These are phyloP conservation scores for Verticillium alfalfae DNA, from an alignment of 2,329 filamentous ascomycete species.

Conservation along the genomic window DNA sequence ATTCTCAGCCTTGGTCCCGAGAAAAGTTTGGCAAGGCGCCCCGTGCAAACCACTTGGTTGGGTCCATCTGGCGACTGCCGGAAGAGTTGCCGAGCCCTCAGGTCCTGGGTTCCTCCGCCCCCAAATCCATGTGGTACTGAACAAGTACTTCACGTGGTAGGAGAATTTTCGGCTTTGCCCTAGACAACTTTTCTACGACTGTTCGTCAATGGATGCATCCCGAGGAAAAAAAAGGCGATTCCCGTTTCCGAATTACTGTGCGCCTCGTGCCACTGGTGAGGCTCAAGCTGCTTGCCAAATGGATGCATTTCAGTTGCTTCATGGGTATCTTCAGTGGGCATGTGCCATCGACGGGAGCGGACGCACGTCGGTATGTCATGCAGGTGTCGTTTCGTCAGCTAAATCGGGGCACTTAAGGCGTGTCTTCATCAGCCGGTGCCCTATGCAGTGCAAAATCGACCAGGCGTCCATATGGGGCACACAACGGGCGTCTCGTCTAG, in stretches of 20 bases:
- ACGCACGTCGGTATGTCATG: conserved; percentile 10
- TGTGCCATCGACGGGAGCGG: conserved; percentile 3
- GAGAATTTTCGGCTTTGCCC: background rate
- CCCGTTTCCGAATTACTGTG: background rate
- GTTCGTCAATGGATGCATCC: too few species aligned
- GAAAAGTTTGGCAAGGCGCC: background rate
- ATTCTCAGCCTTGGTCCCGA: conserved; percentile 6
- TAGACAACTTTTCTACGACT: background rate
- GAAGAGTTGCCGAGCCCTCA: conserved; percentile 11
- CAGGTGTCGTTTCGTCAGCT: conserved; percentile 5
- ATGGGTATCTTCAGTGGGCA: background rate
- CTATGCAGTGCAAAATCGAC: background rate
- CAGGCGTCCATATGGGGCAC: background rate
- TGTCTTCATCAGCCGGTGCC: background rate
- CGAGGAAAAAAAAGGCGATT: background rate
- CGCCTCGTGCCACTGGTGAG: background rate
- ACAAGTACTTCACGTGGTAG: background rate
- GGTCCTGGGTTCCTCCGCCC: conserved; percentile 7
- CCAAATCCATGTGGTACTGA: conserved; percentile 4
- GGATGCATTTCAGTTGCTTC: background rate
- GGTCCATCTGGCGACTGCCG: conserved; percentile 12
- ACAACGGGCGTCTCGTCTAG: background rate
- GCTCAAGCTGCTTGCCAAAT: background rate
- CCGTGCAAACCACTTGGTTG: conserved; percentile 8
- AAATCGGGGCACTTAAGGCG: background rate